Evolutionary conservation across 768 basidiomycete species (phyloP), one percentile per base, ranked within the genome.

Genomic region (Boletus coccyginus): DNA sequence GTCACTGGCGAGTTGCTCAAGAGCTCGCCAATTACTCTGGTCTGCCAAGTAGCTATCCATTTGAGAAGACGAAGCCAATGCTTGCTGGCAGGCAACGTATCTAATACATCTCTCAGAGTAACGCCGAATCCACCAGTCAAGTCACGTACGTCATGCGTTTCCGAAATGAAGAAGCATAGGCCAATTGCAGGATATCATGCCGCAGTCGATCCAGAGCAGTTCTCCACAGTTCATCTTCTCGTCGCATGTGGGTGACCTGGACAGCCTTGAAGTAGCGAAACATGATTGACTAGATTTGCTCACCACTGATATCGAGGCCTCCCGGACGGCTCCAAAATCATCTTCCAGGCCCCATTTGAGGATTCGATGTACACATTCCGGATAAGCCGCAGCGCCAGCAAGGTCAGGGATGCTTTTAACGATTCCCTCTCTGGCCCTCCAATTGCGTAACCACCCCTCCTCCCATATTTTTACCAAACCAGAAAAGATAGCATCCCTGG

Each of bases 341-440:
- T 97, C 95, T 59, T 83, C 81, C 41, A 96, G 73, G 0, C 86
- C 90, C 55, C 74, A 76, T 56, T 73, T 72, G 53, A 92, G 70
- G 33, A 95, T 73, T 44, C 70, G 73, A 43, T 79, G 68, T n/a
- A 91, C 67, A 16, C 76, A 67, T n/a, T 75, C 73, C 35, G 78
- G 74, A 27, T 76, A 72, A 17, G 78, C 73, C 21, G 72, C 66
- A 16, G 75, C 77, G 14, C 80, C 70, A 29, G 74, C 66, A 59
- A 92, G 78, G 21, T 73, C 77, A 13, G 77, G 75, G 19, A 94
- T 70, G 36, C 78, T 75, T 54, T 78, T 76, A 42, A 85, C 81
- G 50, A 90, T 73, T n/a, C 73, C 75, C 66, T 94, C 90, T 41
- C 94, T 76, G 57, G 93, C 86, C 56, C 90, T 78, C 94, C 95